These are phyloP conservation scores for Isabelozyma heimii DNA, from an alignment of 805 yeast species.

Conservation along the genomic window DNA sequence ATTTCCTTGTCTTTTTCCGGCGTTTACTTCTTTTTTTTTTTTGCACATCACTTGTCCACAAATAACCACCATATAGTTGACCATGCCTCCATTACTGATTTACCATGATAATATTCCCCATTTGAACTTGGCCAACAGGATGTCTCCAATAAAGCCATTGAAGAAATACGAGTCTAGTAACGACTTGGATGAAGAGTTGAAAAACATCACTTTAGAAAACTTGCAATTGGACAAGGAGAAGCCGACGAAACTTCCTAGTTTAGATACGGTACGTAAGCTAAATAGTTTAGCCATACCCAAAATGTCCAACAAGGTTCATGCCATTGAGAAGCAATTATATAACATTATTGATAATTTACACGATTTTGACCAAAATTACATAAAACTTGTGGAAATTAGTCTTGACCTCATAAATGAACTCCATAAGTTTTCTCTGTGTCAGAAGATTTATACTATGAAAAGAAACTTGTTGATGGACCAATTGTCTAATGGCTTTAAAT, in stretches of 20 bases:
- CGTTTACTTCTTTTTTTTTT: no score
- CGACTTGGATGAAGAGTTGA: neutral
- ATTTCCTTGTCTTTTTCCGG: no score
- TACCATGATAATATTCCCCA: neutral
- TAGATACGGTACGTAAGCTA: neutral
- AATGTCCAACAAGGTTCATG: neutral
- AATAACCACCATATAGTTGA: neutral
- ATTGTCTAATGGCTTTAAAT: neutral
- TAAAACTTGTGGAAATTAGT: neutral
- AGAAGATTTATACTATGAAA: neutral
- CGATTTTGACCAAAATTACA: neutral
- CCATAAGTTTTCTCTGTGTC: neutral
- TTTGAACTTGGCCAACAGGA: neutral
- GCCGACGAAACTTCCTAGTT: neutral
- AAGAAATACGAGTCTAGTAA: neutral
- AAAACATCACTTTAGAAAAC: neutral
- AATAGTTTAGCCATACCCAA: neutral
- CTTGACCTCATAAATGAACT: neutral
- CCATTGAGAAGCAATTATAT: neutral
- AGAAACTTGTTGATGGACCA: neutral
- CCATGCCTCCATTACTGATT: neutral
- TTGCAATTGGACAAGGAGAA: neutral
- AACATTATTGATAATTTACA: neutral
- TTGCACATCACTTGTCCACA: neutral
- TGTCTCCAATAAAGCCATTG: neutral